Evolutionary conservation across 495 filamentous ascomycete species (phyloP).

Genomic region (Neurospora sp.): DNA sequence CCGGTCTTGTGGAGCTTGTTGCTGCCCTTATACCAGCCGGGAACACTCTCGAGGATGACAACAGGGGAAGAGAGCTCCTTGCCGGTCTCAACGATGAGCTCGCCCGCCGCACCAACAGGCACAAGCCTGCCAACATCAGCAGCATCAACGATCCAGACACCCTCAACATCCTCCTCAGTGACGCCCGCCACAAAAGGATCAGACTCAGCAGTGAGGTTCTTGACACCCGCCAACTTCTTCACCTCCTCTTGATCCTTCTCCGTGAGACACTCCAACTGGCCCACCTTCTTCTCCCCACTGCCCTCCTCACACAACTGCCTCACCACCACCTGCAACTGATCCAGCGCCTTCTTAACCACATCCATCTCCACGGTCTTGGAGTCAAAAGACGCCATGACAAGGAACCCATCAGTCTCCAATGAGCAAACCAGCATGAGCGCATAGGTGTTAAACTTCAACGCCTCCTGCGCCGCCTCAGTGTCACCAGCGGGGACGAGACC

Average conservation of each 20-base stretch:
- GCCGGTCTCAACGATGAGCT: constrained; percentile 26
- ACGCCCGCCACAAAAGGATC: constrained; percentile 3
- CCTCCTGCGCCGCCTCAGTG: constrained; percentile 48
- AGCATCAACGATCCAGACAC: constrained; percentile 33
- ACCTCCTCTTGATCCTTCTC: constrained; percentile 15
- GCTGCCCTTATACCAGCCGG: not conserved
- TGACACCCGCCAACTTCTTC: constrained; percentile 1
- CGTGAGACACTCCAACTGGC: constrained; percentile 16
- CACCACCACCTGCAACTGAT: constrained; percentile 19
- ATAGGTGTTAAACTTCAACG: constrained; percentile 59
- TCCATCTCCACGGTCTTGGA: constrained; percentile 27
- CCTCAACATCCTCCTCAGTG: constrained; percentile 7
- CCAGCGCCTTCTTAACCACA: constrained; percentile 24
- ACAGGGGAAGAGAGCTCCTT: not conserved
- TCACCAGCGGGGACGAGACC: constrained; percentile 40
- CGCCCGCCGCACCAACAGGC: constrained; percentile 35
- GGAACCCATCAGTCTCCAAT: constrained; percentile 44
- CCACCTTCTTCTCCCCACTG: constrained; percentile 11
- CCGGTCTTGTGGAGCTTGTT: constrained; percentile 20
- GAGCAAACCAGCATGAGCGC: constrained; percentile 55
- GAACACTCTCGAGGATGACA: too few relatives aligned
- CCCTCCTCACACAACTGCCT: constrained; percentile 21
- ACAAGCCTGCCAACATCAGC: constrained; percentile 23
- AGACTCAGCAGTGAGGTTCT: not conserved
- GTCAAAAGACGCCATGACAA: constrained; percentile 55